Evolutionary conservation across 805 yeast species (phyloP).

Genomic region (Hanseniaspora singularis): DNA sequence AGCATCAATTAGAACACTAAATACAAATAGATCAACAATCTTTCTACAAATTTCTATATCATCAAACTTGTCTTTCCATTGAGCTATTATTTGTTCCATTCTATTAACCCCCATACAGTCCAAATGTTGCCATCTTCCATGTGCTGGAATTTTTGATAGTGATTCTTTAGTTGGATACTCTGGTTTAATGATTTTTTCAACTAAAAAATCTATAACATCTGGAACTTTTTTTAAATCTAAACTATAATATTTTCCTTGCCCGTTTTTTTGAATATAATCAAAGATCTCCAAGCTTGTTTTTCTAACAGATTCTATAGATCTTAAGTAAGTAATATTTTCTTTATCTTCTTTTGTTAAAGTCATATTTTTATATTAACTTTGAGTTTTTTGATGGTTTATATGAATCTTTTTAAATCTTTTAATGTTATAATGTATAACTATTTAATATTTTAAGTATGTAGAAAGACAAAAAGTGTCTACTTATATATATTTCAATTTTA

Average conservation of each 20-base stretch:
- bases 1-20: conserved; percentile 53
- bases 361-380: neutral
- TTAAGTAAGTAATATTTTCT: conserved; percentile 27
- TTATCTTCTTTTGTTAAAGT: neutral
- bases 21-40: conserved; percentile 45
- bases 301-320: conserved; percentile 45
- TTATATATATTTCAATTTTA: no score
- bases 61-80: conserved; percentile 30
- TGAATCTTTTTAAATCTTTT: neutral
- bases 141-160: conserved; percentile 43
- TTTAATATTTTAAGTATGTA: neutral
- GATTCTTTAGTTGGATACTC: conserved; percentile 33
- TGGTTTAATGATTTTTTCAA: conserved; percentile 32
- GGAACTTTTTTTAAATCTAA: conserved; percentile 35
- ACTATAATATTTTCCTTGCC: conserved; percentile 31
- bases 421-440: no score
- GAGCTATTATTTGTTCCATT: conserved; percentile 33
- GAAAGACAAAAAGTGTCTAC: no score
- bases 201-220: conserved; percentile 36
- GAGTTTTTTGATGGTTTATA: no score
- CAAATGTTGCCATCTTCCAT: conserved; percentile 58
- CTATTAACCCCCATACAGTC: conserved; percentile 40
- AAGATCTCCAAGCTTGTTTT: conserved; percentile 38
- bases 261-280: conserved; percentile 29
- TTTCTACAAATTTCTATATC: conserved; percentile 40